Evolutionary conservation across 2,329 filamentous ascomycete genomes (phyloP), one percentile per base, ranked within the genome.

Genomic region (Pseudopyricularia cyperi): DNA sequence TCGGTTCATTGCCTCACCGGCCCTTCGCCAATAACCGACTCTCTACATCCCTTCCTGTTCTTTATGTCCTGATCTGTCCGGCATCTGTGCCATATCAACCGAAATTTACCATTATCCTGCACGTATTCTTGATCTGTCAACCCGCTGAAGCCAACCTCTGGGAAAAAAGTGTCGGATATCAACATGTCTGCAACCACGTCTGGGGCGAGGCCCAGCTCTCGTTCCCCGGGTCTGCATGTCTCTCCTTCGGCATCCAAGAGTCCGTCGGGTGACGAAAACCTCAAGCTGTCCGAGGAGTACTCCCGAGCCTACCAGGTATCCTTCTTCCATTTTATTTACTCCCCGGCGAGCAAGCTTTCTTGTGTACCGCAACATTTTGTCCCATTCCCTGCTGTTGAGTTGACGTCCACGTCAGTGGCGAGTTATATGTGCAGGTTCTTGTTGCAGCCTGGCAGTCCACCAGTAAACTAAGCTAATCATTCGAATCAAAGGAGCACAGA

Each of bases 201-300:
- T n/a, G 60, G 58, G 55, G 59, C 60, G 39, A 66, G 68, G 26
- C 67, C 67, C 24, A 71, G 68, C 46, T 74, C 73, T 50, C 71
- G 71, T 17, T 63, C 59, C 50, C 60, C 67, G n/a, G 37, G 17
- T 42, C 37, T 42, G 19, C 37, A 19, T 52, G 67, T 66, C 54
- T 70, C 65, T 28, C 54, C 62, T 28, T 60, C 61, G 9, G 57
- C 60, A 17, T 57, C 63, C 56, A 67, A 65, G 59, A 65, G 58
- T 44, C 54, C 56, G 35, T 57, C 59, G 7, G 61, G 63, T 53
- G 64, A 69, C 54, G 68, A 71, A 55, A 70, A 70, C 50, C 50
- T 61, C 46, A 67, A 61, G 56, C 57, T 63, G 48, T 63, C 66
- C 42, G 68, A 70, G 53, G 69, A 71, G 19, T 48, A 19, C 47